phyloP scores from a whole-genome alignment of 148 eudicot genomes.

The Selenicereus undatus region DNA sequence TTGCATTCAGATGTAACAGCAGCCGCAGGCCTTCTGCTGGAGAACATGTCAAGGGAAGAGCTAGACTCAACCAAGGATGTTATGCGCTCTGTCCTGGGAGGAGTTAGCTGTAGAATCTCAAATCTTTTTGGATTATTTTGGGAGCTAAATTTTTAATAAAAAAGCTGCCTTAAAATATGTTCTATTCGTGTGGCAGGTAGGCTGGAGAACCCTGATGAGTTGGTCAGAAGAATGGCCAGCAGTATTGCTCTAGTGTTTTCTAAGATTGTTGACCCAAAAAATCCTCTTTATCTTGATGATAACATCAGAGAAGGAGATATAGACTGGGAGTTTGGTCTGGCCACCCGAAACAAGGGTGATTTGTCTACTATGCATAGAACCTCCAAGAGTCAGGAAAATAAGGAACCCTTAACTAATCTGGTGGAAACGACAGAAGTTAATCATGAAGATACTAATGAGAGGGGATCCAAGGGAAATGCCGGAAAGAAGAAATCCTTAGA shows the following conservation, averaged over 20 bases:
- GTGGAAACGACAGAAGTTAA: conserved; percentile 25
- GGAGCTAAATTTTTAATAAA: not conserved
- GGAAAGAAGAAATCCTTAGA: conserved; percentile 40
- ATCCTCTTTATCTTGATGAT: conserved; percentile 93
- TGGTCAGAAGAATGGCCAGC: conserved; percentile 79
- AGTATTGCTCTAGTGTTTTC: conserved; percentile 81
- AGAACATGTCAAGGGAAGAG: conserved; percentile 87
- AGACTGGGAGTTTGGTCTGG: conserved; percentile 90
- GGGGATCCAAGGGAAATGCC: conserved; percentile 25
- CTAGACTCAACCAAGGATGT: conserved; percentile 73
- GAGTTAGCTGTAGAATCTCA: conserved; percentile 75
- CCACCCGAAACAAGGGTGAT: conserved; percentile 33
- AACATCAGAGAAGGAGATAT: conserved; percentile 49
- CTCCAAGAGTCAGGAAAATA: conserved; percentile 23
- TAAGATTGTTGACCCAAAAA: conserved; percentile 78
- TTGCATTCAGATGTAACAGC: conserved; percentile 73
- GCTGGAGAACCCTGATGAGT: conserved; percentile 71
- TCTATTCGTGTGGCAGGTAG: conserved; percentile 57
- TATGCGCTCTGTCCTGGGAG: conserved; percentile 84
- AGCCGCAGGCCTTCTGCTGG: conserved; percentile 77
- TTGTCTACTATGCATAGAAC: conserved; percentile 20
- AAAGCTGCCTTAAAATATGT: not conserved
- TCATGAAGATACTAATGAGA: conserved; percentile 22
- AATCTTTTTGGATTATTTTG: not conserved
- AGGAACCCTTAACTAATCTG: conserved; percentile 21